phyloP scores from a whole-genome alignment of 1,284 basidiomycete genomes.

The Exobasidium rhododendri region DNA sequence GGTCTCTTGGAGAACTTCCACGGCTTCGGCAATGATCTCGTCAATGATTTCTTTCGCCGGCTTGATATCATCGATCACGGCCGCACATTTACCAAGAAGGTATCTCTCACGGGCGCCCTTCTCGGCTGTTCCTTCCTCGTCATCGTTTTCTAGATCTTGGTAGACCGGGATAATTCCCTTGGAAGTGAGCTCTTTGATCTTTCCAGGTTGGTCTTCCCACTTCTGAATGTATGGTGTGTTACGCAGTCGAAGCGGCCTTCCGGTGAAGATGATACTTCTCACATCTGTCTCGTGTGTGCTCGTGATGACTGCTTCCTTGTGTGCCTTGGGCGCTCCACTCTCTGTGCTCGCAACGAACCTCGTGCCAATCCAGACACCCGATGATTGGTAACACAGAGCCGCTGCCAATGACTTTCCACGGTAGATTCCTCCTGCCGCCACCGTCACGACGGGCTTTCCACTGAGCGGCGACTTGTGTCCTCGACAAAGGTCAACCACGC shows the following conservation, averaged over 20 bases:
- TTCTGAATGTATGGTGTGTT: slow-evolving; percentile 29
- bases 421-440: slow-evolving; percentile 45
- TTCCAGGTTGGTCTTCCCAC: slow-evolving; percentile 47
- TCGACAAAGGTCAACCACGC: slow-evolving; percentile 41
- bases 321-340: slow-evolving; percentile 41
- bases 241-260: slow-evolving; percentile 70
- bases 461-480: slow-evolving; percentile 44
- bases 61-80: slow-evolving; percentile 58
- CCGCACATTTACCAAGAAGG: slow-evolving; percentile 58
- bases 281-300: slow-evolving; percentile 47
- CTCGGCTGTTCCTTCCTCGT: slow-evolving; percentile 42
- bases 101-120: slow-evolving; percentile 31
- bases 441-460: slow-evolving; percentile 41
- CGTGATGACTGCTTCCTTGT: slow-evolving; percentile 48
- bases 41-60: slow-evolving; percentile 46
- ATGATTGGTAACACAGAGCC: slow-evolving; percentile 38
- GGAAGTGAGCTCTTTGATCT: slow-evolving; percentile 47
- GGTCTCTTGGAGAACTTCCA: slow-evolving; percentile 21
- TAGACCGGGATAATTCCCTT: slow-evolving; percentile 45
- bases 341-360: slow-evolving; percentile 71
- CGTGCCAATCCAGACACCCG: slow-evolving; percentile 62
- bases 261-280: slow-evolving; percentile 56
- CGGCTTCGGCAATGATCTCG: slow-evolving; percentile 44
- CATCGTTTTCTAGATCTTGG: slow-evolving; percentile 47
- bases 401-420: slow-evolving; percentile 44